A percentile compares a stretch with the other conserved stretches of the same genome.
Conservation (phyloP, 768 basidiomycete species). For the Infundibulicybe gibba region DNA sequence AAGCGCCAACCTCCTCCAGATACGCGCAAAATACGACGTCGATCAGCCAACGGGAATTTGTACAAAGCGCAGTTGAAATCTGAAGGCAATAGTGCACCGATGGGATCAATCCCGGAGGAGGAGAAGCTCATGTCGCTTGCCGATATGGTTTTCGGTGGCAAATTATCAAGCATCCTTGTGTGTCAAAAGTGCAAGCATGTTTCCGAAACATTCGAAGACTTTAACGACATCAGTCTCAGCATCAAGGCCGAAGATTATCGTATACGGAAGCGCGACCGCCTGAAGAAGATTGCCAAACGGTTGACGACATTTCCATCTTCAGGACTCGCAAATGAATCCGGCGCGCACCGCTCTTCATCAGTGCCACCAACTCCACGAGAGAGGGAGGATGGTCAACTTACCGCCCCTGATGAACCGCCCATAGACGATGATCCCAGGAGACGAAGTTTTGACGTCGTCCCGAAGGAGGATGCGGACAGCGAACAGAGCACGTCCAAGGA, state of each 20-base stretch:
- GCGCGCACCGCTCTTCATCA: constrained; percentile 51
- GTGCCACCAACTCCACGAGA: constrained; percentile 43
- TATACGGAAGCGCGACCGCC: constrained; percentile 71
- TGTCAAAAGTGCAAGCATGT: constrained; percentile 94
- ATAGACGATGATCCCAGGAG: constrained; percentile 33
- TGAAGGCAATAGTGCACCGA: too few relatives aligned
- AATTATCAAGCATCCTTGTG: constrained; percentile 86
- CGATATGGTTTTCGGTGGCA: constrained; percentile 89
- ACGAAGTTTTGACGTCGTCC: constrained; percentile 39
- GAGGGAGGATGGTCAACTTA: constrained; percentile 19
- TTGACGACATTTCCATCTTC: constrained; percentile 38
- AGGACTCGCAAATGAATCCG: constrained; percentile 10
- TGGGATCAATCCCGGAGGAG: constrained; percentile 27
- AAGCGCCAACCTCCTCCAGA: constrained; percentile 53
- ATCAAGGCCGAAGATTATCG: constrained; percentile 83
- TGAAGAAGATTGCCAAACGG: constrained; percentile 71
- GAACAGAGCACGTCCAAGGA: constrained; percentile 12
- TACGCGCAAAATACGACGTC: constrained; percentile 33
- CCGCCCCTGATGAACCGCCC: constrained; percentile 31
- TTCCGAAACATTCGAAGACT: constrained; percentile 90
- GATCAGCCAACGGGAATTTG: constrained; percentile 6
- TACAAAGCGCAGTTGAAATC: constrained; percentile 1
- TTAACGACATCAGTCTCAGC: constrained; percentile 89
- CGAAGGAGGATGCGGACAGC: constrained; percentile 13
- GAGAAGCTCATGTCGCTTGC: constrained; percentile 66